Base-by-base conservation (phyloP, 768 basidiomycete species). In the Rhodocollybia butyracea region DNA sequence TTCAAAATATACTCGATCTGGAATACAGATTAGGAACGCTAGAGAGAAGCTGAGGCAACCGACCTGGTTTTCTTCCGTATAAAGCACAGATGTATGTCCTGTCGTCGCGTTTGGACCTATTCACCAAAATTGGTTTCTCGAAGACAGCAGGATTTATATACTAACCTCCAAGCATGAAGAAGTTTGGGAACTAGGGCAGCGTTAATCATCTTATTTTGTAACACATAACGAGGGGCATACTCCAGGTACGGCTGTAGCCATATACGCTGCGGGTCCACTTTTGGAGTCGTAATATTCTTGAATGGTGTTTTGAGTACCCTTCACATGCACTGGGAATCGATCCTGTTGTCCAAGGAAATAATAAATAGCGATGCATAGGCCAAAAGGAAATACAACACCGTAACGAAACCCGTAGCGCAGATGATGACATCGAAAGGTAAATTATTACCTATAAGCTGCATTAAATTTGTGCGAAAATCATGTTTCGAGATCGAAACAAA, bases 41-140 rank as follows among this genome's bases (percentile, higher is more conserved):
- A 46, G 5, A 48, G 30, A 30, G 10, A 26, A 46, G 17, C 21
- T 17, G 21, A 71, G 70, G 57, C 81, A 78, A 19, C 72, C 60
- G 27, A 76, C 65, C 78, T 79, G 51, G 3, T 54, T n/a, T 5
- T 80, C 79, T 29, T 73, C 69, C 24, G 68, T 68, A 60, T 72
- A 76, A 13, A 78, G 59, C 17, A 76, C 70, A 11, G 77, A 78
- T 4, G 72, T 75, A 59, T 78, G 73, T 1, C 76, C 78, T 26
- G 77, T 76, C 5, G 61, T 60, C 3, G 70, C 74, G 58, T 80
- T 80, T 0, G 79, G 76, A 30, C 76, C 77, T 77, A 52, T 21
- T 31, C 31, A 45, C 26, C 13, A 22, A 0, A 13, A 21, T 50
- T 6, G 46, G 26, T 11, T 17, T 21, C 7, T 8, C 19, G 39